Conservation (phyloP, 768 basidiomycete species). For the Leccinum ochraceum region DNA sequence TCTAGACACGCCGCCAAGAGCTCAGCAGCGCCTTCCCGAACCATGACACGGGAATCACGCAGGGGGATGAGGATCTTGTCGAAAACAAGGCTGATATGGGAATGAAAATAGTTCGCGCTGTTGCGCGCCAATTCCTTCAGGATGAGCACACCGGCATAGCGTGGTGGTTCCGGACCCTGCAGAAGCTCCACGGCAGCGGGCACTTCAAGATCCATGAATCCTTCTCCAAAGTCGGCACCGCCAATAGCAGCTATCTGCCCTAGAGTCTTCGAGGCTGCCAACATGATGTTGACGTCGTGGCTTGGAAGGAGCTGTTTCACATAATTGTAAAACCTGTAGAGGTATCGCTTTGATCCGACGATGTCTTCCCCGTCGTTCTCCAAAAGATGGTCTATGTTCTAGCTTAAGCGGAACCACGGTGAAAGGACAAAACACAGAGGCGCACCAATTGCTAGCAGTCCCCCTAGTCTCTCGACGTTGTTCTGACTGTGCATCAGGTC, state of each 20-base stretch:
- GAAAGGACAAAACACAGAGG: neutral
- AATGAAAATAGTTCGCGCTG: slow-evolving; percentile 84
- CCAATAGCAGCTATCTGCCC: slow-evolving; percentile 86
- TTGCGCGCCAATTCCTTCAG: slow-evolving; percentile 91
- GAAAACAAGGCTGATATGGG: slow-evolving; percentile 84
- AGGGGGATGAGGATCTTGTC: slow-evolving; percentile 92
- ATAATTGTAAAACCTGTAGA: slow-evolving; percentile 90
- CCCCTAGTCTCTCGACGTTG: slow-evolving; percentile 79
- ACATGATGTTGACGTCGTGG: slow-evolving; percentile 91
- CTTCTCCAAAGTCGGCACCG: slow-evolving; percentile 80
- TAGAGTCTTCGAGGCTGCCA: slow-evolving; percentile 89
- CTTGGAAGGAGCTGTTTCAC: slow-evolving; percentile 91
- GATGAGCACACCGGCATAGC: slow-evolving; percentile 93
- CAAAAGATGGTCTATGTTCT: slow-evolving; percentile 62
- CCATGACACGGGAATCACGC: slow-evolving; percentile 85
- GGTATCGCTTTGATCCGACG: slow-evolving; percentile 75
- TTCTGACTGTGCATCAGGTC: slow-evolving; percentile 83
- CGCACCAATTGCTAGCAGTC: slow-evolving; percentile 84
- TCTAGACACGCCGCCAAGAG: slow-evolving; percentile 91
- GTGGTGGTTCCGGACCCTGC: slow-evolving; percentile 73
- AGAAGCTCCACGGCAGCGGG: slow-evolving; percentile 80
- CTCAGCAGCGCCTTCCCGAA: slow-evolving; percentile 91
- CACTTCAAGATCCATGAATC: slow-evolving; percentile 89
- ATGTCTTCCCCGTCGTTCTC: slow-evolving; percentile 78
- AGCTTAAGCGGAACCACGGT: slow-evolving; percentile 9